Evolutionary conservation across 2,329 filamentous ascomycete genomes (phyloP).

Genomic region (Xylaria multiplex): DNA sequence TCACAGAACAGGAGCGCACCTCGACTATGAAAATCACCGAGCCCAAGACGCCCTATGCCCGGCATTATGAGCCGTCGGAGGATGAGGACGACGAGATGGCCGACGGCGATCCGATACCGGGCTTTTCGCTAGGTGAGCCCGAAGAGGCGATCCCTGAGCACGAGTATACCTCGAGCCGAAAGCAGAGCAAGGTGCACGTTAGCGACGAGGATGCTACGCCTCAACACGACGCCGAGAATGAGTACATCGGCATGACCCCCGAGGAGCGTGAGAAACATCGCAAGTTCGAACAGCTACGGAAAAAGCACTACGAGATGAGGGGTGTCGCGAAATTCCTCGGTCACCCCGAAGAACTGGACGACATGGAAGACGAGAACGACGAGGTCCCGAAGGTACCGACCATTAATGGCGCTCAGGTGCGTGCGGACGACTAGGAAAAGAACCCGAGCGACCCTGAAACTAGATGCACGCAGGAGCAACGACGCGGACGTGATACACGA

Average conservation of each 20-base stretch:
- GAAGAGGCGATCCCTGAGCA: constrained; percentile 74
- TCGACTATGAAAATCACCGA: constrained; percentile 99
- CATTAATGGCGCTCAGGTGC: constrained; percentile 44
- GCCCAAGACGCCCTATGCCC: constrained; percentile 96
- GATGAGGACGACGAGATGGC: constrained; percentile 81
- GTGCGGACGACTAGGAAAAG: constrained; percentile 41
- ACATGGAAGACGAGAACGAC: constrained; percentile 62
- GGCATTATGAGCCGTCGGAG: constrained; percentile 88
- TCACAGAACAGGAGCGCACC: constrained; percentile 94
- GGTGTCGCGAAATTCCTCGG: constrained; percentile 89
- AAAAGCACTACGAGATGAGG: constrained; percentile 99
- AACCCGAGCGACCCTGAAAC: neutral
- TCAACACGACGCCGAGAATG: constrained; percentile 69
- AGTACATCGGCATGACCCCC: constrained; percentile 63
- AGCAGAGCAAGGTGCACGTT: constrained; percentile 79
- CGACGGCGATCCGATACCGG: constrained; percentile 74
- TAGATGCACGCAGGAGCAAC: too few species aligned
- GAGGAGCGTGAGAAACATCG: constrained; percentile 92
- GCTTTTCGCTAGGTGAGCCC: constrained; percentile 89
- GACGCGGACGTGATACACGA: neutral
- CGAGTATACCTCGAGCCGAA: constrained; percentile 52
- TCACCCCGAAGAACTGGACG: constrained; percentile 73
- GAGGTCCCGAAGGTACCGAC: constrained; percentile 53
- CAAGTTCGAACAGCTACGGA: constrained; percentile 89
- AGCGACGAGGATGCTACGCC: constrained; percentile 65